These are phyloP conservation scores for Bipolaris oryzae DNA, from an alignment of 2,329 filamentous ascomycete species.

Conservation along the genomic window DNA sequence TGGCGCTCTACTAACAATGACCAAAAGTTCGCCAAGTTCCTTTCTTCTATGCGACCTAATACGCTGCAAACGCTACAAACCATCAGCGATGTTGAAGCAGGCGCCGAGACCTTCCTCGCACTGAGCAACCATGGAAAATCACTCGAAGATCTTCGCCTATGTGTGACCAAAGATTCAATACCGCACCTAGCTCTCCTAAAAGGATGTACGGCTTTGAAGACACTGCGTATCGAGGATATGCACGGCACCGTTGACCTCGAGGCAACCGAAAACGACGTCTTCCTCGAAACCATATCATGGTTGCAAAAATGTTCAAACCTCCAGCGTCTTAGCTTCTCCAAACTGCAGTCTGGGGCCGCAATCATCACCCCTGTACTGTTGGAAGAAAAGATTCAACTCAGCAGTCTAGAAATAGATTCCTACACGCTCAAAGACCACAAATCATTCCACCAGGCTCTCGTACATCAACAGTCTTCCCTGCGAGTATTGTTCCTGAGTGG, in stretches of 20 bases:
- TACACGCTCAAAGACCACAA: slow-evolving; percentile 58
- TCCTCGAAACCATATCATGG: slow-evolving; percentile 61
- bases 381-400: slow-evolving; percentile 55
- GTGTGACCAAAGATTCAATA: slow-evolving; percentile 56
- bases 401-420: slow-evolving; percentile 56
- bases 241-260: slow-evolving; percentile 55
- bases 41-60: slow-evolving; percentile 62
- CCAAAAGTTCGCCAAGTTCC: slow-evolving; percentile 63
- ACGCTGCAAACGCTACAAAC: slow-evolving; percentile 65
- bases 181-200: slow-evolving; percentile 57
- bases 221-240: slow-evolving; percentile 57
- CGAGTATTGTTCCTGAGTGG: slow-evolving; percentile 54
- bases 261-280: slow-evolving; percentile 59
- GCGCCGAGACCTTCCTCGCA: slow-evolving; percentile 60
- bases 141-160: slow-evolving; percentile 61
- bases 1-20: slow-evolving; percentile 61
- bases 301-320: slow-evolving; percentile 60
- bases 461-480: slow-evolving; percentile 59
- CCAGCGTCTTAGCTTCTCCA: slow-evolving; percentile 57
- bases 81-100: slow-evolving; percentile 62
- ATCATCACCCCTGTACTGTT: slow-evolving; percentile 59
- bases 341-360: slow-evolving; percentile 59
- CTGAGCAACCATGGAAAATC: slow-evolving; percentile 61
- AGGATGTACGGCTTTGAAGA: slow-evolving; percentile 57
- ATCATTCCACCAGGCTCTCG: slow-evolving; percentile 60